phyloP scores from a whole-genome alignment of 495 filamentous ascomycete species.

The Rostrohypoxylon terebratum region DNA sequence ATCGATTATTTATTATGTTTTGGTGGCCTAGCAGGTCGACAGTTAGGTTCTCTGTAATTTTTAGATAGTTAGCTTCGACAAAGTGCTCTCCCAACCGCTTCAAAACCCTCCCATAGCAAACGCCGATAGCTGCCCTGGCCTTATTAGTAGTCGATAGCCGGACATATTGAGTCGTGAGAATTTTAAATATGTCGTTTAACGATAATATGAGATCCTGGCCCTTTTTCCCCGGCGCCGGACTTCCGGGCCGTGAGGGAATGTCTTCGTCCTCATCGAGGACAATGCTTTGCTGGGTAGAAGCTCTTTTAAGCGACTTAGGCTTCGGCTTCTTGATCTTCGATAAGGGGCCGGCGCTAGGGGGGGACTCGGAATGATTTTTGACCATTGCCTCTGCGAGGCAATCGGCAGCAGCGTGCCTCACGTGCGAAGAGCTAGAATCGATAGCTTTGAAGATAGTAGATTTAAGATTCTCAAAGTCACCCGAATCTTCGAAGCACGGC shows the following conservation, averaged over 20 bases:
- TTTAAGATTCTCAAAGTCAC: slow-evolving; percentile 89
- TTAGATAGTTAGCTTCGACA: slow-evolving; percentile 81
- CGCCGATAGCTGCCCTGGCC: slow-evolving; percentile 82
- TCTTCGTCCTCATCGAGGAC: slow-evolving; percentile 79
- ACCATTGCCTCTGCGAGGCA: slow-evolving; percentile 83
- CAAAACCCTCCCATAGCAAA: slow-evolving; percentile 86
- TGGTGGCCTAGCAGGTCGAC: slow-evolving; percentile 81
- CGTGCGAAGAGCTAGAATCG: slow-evolving; percentile 77
- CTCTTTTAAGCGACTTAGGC: slow-evolving; percentile 75
- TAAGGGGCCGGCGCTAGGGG: slow-evolving; percentile 62
- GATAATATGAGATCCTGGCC: slow-evolving; percentile 76
- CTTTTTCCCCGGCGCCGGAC: slow-evolving; percentile 76
- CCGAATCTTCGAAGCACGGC: slow-evolving; percentile 85
- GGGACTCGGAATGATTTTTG: slow-evolving; percentile 78
- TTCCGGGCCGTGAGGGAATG: slow-evolving; percentile 77
- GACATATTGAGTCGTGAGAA: slow-evolving; percentile 84
- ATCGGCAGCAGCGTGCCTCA: slow-evolving; percentile 88
- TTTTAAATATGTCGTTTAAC: slow-evolving; percentile 81
- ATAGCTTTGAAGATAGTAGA: slow-evolving; percentile 83
- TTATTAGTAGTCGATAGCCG: slow-evolving; percentile 83
- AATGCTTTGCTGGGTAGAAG: slow-evolving; percentile 63
- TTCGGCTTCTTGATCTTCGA: slow-evolving; percentile 80
- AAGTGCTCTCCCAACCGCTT: slow-evolving; percentile 77
- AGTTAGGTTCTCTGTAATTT: slow-evolving; percentile 83
- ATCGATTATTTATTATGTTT: slow-evolving; percentile 84